Conservation (phyloP, 2,329 filamentous ascomycete species). For the Teratosphaeria viscida region DNA sequence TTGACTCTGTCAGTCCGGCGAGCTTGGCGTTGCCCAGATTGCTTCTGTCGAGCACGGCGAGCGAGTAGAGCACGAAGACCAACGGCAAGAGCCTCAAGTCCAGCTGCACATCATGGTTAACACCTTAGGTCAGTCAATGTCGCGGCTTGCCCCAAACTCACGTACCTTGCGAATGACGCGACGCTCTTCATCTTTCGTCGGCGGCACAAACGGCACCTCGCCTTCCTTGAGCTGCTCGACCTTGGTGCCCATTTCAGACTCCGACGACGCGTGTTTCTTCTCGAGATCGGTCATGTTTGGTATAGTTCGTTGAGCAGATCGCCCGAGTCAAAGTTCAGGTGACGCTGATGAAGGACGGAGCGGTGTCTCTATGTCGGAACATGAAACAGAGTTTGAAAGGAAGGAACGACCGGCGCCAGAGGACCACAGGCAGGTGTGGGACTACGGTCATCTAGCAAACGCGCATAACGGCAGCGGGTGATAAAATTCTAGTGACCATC, state of each 20-base stretch:
- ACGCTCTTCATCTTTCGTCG: conserved; percentile 17
- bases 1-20: conserved; percentile 23
- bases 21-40: conserved; percentile 31
- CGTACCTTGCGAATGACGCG: conserved; percentile 19
- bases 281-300: not conserved
- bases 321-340: not conserved
- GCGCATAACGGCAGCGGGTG: not conserved
- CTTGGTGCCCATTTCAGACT: not conserved
- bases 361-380: not conserved
- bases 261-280: not conserved
- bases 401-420: not conserved
- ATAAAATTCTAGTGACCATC: not conserved
- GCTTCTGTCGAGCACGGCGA: conserved; percentile 22
- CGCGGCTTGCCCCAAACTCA: no score
- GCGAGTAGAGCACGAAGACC: conserved; percentile 23
- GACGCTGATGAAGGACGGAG: not conserved
- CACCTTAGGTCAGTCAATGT: no score
- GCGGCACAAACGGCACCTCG: conserved; percentile 9
- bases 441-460: not conserved
- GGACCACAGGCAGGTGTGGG: not conserved
- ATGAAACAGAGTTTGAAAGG: not conserved
- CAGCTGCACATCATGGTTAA: conserved; percentile 4
- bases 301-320: not conserved
- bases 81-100: conserved; percentile 22
- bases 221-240: conserved; percentile 1